Percentiles rank a stretch among this genome's conserved stretches.
Evolutionary conservation across 2,329 filamentous ascomycete genomes (phyloP).

Genomic region (Chalaropsis thielavioides): DNA sequence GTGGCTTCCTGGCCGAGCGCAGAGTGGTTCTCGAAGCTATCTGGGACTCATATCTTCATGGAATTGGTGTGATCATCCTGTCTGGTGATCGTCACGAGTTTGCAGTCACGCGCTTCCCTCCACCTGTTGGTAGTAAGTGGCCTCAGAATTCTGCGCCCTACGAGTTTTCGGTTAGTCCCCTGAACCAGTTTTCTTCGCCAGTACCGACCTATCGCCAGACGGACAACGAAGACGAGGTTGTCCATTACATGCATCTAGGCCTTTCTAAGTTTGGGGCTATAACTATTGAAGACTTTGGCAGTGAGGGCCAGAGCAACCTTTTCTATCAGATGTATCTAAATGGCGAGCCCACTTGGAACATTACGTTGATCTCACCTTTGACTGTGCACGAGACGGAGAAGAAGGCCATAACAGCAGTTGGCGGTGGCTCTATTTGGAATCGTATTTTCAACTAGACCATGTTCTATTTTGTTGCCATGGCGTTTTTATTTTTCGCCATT

Average conservation of each 20-base stretch:
- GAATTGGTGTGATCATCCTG: conserved; percentile 66
- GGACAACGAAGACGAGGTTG: conserved; percentile 65
- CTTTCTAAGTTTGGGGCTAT: conserved; percentile 80
- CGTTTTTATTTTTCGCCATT: not conserved
- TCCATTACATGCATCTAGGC: conserved; percentile 76
- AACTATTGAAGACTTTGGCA: conserved; percentile 55
- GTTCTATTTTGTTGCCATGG: not conserved
- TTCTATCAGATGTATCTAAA: conserved; percentile 74
- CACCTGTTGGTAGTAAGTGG: conserved; percentile 47
- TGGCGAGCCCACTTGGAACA: conserved; percentile 64
- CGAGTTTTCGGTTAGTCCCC: conserved; percentile 80
- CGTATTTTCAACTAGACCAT: conserved; percentile 6
- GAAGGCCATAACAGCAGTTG: conserved; percentile 6
- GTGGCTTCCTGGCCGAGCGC: conserved; percentile 74
- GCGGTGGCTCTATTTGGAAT: conserved; percentile 14
- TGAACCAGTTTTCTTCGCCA: conserved; percentile 90
- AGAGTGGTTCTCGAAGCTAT: conserved; percentile 70
- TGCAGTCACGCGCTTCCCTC: conserved; percentile 67
- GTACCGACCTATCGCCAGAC: conserved; percentile 68
- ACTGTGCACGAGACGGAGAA: not conserved
- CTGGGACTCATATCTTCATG: conserved; percentile 69
- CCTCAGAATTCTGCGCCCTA: conserved; percentile 53
- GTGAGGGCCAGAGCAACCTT: conserved; percentile 54
- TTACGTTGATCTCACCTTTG: conserved; percentile 26
- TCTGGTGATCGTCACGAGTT: conserved; percentile 96